A percentile compares a stretch with the other conserved stretches of the same genome.
Conservation (phyloP, 352 stramenopile genomes). For the Phytophthora sansomeana region DNA sequence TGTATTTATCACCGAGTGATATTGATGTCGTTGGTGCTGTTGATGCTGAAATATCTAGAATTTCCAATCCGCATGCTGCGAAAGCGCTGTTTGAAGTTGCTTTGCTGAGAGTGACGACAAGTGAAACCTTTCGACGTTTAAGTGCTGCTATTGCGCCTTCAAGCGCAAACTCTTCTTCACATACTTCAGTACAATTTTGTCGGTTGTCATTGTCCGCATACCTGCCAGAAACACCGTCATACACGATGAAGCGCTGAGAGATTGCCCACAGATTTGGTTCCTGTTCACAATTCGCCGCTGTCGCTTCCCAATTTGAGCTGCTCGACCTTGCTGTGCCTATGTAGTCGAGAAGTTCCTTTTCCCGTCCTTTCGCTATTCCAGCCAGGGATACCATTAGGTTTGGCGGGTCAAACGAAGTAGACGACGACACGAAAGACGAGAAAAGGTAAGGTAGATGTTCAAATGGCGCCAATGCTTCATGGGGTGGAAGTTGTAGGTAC, state of each 20-base stretch:
- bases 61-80: slow-evolving; percentile 19
- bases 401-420: slow-evolving; percentile 28
- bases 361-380: slow-evolving; percentile 45
- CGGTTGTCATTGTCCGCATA: background rate
- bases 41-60: slow-evolving; percentile 24
- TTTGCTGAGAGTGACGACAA: slow-evolving; percentile 27
- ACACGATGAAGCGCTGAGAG: slow-evolving; percentile 39
- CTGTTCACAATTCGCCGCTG: background rate
- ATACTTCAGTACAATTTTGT: background rate
- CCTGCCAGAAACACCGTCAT: background rate
- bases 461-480: slow-evolving; percentile 62
- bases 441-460: slow-evolving; percentile 57
- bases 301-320: slow-evolving; percentile 13
- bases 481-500: slow-evolving; percentile 51
- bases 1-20: background rate
- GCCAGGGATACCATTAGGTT: slow-evolving; percentile 38
- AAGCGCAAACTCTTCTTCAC: slow-evolving; percentile 3
- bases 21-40: background rate
- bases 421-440: slow-evolving; percentile 35
- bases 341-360: slow-evolving; percentile 23
- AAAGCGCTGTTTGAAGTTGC: slow-evolving; percentile 20
- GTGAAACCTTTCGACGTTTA: slow-evolving; percentile 36
- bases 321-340: background rate
- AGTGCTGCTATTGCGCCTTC: slow-evolving; percentile 23
- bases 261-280: slow-evolving; percentile 27